phyloP scores from a whole-genome alignment of 345 rosid genomes.

The Citrus reticulata region DNA sequence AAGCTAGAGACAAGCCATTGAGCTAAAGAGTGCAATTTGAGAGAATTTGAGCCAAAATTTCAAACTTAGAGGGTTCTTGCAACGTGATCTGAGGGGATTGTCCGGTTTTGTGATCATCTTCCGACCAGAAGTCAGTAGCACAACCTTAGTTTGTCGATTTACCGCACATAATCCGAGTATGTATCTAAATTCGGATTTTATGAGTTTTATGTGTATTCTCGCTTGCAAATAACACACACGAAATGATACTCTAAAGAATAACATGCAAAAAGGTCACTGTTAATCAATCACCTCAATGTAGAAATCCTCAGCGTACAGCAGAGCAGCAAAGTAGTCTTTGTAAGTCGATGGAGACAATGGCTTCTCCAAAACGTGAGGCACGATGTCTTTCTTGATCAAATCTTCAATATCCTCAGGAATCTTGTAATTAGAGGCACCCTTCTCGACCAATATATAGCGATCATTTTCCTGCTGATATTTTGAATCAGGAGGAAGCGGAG shows the following conservation, averaged over 20 bases:
- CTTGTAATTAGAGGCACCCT: constrained; percentile 8
- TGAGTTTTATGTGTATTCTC: too few relatives aligned
- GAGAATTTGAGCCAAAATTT: too few relatives aligned
- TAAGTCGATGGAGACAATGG: constrained; percentile 22
- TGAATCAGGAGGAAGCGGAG: neutral
- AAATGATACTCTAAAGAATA: neutral
- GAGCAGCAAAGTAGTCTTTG: constrained; percentile 24
- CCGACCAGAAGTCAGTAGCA: too few relatives aligned
- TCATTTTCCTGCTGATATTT: neutral
- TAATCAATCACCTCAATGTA: constrained; percentile 21
- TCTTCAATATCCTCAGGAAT: constrained; percentile 19
- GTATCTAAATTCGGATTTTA: too few relatives aligned
- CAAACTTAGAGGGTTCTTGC: too few relatives aligned
- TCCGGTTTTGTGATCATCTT: rapidly evolving
- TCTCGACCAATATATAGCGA: neutral
- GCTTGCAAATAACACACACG: neutral
- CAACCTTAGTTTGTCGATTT: too few relatives aligned
- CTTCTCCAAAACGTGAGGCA: constrained; percentile 16
- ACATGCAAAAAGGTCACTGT: neutral
- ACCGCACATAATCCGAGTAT: too few relatives aligned
- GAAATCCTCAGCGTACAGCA: constrained; percentile 31
- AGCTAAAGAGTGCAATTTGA: too few relatives aligned
- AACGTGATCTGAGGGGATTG: too few relatives aligned
- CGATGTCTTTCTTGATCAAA: constrained; percentile 17
- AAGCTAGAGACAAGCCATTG: too few relatives aligned